Evolutionary conservation across 169 alveolate genomes (phyloP).

Genomic region (Plasmodium adleri): DNA sequence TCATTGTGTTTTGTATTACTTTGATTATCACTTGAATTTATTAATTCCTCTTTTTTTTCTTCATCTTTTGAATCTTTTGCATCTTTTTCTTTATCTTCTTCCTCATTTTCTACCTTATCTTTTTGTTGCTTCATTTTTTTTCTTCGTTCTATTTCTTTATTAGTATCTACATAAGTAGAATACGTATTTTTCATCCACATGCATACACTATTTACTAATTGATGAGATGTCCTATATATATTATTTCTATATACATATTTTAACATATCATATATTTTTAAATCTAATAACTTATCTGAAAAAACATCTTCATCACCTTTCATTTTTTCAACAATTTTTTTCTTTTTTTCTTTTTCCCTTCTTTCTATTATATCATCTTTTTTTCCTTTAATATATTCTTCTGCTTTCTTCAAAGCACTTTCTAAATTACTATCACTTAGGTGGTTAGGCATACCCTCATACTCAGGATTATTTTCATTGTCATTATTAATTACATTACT

Average conservation of each 20-base stretch:
- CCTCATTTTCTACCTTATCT: slow-evolving; percentile 1
- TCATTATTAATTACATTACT: background rate
- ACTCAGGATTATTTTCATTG: background rate
- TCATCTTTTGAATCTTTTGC: background rate
- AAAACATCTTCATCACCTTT: slow-evolving; percentile 55
- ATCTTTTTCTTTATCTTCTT: slow-evolving; percentile 33
- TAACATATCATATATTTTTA: slow-evolving; percentile 52
- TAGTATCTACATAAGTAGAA: background rate
- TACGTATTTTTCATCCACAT: slow-evolving; percentile 64
- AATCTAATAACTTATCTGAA: slow-evolving; percentile 45
- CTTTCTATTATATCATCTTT: slow-evolving; percentile 58
- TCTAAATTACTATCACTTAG: slow-evolving; percentile 13
- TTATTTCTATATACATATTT: slow-evolving; percentile 35
- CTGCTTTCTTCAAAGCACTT: slow-evolving; percentile 44
- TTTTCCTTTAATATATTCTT: slow-evolving; percentile 58
- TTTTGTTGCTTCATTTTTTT: background rate
- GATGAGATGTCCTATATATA: slow-evolving; percentile 28
- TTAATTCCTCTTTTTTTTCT: background rate
- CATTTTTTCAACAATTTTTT: slow-evolving; percentile 40
- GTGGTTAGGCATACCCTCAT: background rate
- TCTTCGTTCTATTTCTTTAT: background rate
- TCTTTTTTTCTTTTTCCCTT: slow-evolving; percentile 62
- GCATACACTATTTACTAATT: slow-evolving; percentile 60
- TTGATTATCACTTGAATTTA: background rate
- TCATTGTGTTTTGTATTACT: no score